Percentiles rank a stretch among this genome's conserved stretches.
Evolutionary conservation across 2,329 filamentous ascomycete genomes (phyloP).

Genomic region (Juglanconis oblonga): DNA sequence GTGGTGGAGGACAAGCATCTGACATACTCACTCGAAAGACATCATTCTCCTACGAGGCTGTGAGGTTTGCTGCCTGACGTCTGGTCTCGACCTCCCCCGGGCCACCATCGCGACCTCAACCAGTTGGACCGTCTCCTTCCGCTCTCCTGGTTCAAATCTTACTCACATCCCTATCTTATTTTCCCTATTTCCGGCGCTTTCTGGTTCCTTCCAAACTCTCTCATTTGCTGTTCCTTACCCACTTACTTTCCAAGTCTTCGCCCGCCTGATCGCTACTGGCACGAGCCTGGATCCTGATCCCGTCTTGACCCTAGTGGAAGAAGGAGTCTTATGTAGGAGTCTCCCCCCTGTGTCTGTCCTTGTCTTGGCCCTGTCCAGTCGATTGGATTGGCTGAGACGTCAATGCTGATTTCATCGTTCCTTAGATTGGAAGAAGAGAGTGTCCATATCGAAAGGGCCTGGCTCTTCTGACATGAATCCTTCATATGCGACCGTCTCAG

Average conservation of each 20-base stretch:
- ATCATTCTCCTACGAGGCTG: slow-evolving; percentile 8
- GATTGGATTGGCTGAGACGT: background rate
- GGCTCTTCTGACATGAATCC: slow-evolving; percentile 14
- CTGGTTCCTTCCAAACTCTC: background rate
- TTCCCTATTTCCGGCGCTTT: slow-evolving; percentile 7
- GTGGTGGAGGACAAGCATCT: background rate
- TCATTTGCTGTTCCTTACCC: background rate
- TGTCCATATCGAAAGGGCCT: background rate
- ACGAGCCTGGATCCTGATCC: too few species aligned
- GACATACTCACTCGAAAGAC: background rate
- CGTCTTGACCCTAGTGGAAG: background rate
- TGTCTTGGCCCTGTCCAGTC: background rate
- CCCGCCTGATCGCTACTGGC: background rate
- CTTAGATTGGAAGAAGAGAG: background rate
- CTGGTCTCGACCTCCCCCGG: background rate
- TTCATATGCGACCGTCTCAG: slow-evolving; percentile 5
- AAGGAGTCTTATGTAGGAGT: background rate
- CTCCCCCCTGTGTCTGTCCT: background rate
- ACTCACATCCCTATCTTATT: background rate
- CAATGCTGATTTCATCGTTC: slow-evolving; percentile 5
- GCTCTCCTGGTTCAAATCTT: background rate
- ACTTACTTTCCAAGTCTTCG: background rate
- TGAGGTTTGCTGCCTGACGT: slow-evolving; percentile 15
- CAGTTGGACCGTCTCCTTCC: background rate
- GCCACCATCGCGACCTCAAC: background rate